Base-by-base conservation (phyloP, 2,329 filamentous ascomycete species). In the Fonsecaea nubica region DNA sequence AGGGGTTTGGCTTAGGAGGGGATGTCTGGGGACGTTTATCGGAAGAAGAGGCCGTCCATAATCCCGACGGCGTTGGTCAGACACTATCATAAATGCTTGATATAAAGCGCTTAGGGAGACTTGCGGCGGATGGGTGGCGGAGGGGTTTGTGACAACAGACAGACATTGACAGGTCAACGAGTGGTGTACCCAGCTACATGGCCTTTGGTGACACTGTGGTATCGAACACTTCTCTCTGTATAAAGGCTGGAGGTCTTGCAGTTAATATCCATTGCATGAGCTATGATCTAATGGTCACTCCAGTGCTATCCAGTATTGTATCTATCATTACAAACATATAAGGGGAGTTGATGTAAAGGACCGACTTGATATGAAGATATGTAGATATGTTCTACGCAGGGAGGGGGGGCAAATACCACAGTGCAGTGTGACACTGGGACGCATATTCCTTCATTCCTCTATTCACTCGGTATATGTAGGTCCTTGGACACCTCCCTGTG, bases 1-100 rank as follows among this genome's bases (percentile, higher is more conserved):
- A 72, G 36, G 69, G 71, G 1, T 72, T 72, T 30, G 71, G 71
- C 1, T 62, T 72, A 4, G 71, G 71, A 4, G 69, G 71, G 7
- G 71, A 72, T 58, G 65, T 69, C 30, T 71, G 67, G 65, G 67
- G 69, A 8, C 54, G 65, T n/a, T 21, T 71, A 32, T 32, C 58
- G 8, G 67, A 68, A 58, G 68, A 65, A n/a, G 56, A 65, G 25
- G 61, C 60, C 18, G 60, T 12, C 45, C 45, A 50, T n/a, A 50
- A 50, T 10, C 6, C 45, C 10, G 30, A 55, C 30, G 30, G 30
- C n/a, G 25, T 55, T 33, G 53, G 53, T 8, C 45, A 50, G 18
- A 21, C 45, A 12, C 18, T 50, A 25, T 50, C 45, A 25, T 50
- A 18, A 50, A 25, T 10, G 12, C 13, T 4, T 42, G 7, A 50